Evolutionary conservation across 2,329 filamentous ascomycete species (phyloP), one percentile per base, ranked within the genome.

Genomic region (Grosmannia penicillata): DNA sequence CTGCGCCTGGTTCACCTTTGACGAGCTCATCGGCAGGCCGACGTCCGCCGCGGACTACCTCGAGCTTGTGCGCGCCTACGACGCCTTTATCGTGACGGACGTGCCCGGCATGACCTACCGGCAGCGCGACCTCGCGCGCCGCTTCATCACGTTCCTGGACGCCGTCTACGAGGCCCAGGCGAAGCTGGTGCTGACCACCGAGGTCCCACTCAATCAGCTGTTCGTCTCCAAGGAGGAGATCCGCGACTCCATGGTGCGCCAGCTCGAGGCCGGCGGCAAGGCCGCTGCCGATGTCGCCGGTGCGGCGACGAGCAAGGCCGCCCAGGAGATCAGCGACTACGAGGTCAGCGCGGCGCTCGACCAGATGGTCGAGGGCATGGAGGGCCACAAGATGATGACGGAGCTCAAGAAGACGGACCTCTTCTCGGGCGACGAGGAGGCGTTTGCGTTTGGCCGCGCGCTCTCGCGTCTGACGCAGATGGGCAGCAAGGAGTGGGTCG

Each of bases 81-180:
- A 95, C 44, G 78, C 87, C 2, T 96, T 98, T 52, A 75, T 98
- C 46, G 73, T 98, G 9, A 94, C 86, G 0, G 82, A 87, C 37
- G 78, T 96, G 1, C 91, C 91, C 0, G 83, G 80, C 6, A 96
- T 98, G 91, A 91, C 80, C 29, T 73, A 85, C 47, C 75, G 75
- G 39, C 76, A 86, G 52, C 75, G 91, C 17, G 91, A 98, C 60
- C 69, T 94, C 28, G 91, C 91, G 0, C 68, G 91, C 11, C 72
- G 91, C 6, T 95, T 98, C 58, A 98, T 98, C 56, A 98, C 89
- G 0, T 95, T 98, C 50, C 84, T 98, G 47, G 91, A 98, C 55
- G 89, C 91, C 6, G 80, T 95, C 5, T 98, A 98, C 54, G 91
- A 98, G 58, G 68, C 70, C 22, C 73, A 89, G 57, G 87, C 86